Percentiles rank a stretch among this genome's conserved stretches.
Evolutionary conservation across 257 asterid genomes (phyloP).

Genomic region (Plantago ovata): DNA sequence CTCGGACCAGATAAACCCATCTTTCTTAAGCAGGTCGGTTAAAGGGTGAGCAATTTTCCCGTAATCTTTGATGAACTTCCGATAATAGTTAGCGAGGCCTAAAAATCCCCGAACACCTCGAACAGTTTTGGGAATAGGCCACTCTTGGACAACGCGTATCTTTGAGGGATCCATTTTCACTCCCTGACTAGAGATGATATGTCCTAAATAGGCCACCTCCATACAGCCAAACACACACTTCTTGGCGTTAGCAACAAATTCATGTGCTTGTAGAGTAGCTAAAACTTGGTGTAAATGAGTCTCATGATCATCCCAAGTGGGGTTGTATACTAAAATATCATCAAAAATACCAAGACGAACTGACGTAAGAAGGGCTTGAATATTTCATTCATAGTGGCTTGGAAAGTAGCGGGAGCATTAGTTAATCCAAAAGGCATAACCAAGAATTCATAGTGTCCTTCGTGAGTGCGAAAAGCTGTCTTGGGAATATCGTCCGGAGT

Average conservation of each 20-base stretch:
- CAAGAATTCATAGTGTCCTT: slow-evolving; percentile 1
- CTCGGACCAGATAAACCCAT: not conserved
- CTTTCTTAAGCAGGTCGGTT: not conserved
- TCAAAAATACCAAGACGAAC: not conserved
- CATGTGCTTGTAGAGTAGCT: too few relatives aligned
- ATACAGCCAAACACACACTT: not conserved
- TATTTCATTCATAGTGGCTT: not conserved
- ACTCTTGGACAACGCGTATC: not conserved
- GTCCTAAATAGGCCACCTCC: not conserved
- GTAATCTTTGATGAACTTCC: not conserved
- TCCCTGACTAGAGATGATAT: not conserved
- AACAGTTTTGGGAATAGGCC: not conserved
- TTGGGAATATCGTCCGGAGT: not conserved
- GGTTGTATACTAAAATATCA: not conserved
- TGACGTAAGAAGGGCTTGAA: not conserved
- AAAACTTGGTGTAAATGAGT: not conserved
- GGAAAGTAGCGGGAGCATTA: slow-evolving; percentile 1
- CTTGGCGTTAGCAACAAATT: not conserved
- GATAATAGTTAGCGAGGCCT: not conserved
- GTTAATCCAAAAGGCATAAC: too few relatives aligned
- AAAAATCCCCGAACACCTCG: not conserved
- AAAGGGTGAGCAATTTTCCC: not conserved
- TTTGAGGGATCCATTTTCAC: not conserved
- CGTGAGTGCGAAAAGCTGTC: not conserved
- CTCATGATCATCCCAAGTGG: not conserved